A percentile compares a stretch with the other conserved stretches of the same genome.
Evolutionary conservation across 495 filamentous ascomycete genomes (phyloP).

Genomic region (Cercophora newfieldiana): DNA sequence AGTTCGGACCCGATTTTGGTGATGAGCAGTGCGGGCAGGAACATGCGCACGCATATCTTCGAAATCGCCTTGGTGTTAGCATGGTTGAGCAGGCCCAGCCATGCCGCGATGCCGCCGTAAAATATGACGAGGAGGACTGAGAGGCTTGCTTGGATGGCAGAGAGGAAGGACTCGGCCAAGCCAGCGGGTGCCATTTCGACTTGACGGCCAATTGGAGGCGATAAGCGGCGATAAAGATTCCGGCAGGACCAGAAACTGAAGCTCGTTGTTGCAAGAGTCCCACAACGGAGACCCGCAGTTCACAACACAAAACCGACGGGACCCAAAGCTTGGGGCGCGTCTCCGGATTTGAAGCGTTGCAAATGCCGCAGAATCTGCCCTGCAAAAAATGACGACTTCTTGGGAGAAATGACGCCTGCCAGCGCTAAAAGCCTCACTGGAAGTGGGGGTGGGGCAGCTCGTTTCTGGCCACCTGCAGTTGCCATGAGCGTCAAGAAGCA

Average conservation of each 20-base stretch:
- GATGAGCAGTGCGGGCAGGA: slow-evolving; percentile 70
- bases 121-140: slow-evolving; percentile 69
- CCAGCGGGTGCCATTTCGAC: slow-evolving; percentile 24
- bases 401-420: neutral
- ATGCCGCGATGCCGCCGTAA: slow-evolving; percentile 61
- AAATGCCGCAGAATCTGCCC: neutral
- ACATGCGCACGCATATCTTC: slow-evolving; percentile 64
- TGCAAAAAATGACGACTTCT: neutral
- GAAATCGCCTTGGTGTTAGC: slow-evolving; percentile 62
- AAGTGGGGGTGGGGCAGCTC: slow-evolving; percentile 3
- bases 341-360: neutral
- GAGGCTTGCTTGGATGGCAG: slow-evolving; percentile 68
- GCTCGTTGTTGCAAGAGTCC: neutral
- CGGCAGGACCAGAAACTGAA: neutral
- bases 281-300: too few relatives aligned
- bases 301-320: too few relatives aligned
- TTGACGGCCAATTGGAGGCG: too few relatives aligned
- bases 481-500: too few relatives aligned
- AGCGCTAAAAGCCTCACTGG: neutral
- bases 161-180: slow-evolving; percentile 58
- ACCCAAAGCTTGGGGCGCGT: neutral
- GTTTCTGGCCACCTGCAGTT: too few relatives aligned
- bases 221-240: neutral
- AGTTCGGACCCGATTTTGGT: slow-evolving; percentile 67
- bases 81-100: slow-evolving; percentile 58